Evolutionary conservation across 495 filamentous ascomycete genomes (phyloP).

Genomic region (Haplographium delicatum): DNA sequence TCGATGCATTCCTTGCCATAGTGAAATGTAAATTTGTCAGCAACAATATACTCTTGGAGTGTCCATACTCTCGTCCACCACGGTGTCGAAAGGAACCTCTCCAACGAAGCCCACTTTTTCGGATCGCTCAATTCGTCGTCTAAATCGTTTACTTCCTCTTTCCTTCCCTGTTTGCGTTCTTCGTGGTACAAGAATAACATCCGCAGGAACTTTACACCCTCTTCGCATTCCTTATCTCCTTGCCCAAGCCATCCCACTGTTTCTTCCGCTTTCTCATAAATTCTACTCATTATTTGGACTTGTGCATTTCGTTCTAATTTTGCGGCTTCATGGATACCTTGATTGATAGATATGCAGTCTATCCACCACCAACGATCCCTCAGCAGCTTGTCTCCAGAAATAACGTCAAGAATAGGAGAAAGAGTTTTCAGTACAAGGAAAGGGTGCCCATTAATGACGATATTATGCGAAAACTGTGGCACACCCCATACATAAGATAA

Average conservation of each 20-base stretch:
- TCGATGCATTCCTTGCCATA: conserved; percentile 14
- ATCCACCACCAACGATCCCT: conserved; percentile 9
- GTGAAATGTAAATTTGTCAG: conserved; percentile 10
- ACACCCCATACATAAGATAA: conserved; percentile 21
- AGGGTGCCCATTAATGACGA: conserved; percentile 11
- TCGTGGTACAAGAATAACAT: background rate
- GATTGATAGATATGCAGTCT: conserved; percentile 5
- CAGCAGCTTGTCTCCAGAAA: conserved; percentile 8
- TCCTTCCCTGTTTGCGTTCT: background rate
- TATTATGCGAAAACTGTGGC: background rate
- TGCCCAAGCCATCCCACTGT: conserved; percentile 7
- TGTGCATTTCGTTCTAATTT: conserved; percentile 1
- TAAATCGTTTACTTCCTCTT: conserved; percentile 2
- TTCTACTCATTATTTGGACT: conserved; percentile 4
- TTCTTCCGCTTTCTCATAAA: conserved; percentile 5
- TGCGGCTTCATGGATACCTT: background rate
- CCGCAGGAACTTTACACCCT: conserved; percentile 1
- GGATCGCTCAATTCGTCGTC: conserved; percentile 5
- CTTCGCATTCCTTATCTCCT: conserved; percentile 3
- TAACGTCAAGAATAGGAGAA: conserved; percentile 13
- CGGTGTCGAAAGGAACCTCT: conserved; percentile 1
- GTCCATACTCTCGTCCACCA: conserved; percentile 29
- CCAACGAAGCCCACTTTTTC: conserved; percentile 3
- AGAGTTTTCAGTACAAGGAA: conserved; percentile 16
- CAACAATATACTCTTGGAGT: conserved; percentile 22